A percentile compares a stretch with the other conserved stretches of the same genome.
Conservation (phyloP, 305 asterid genomes). For the Fraxinus baroniana region DNA sequence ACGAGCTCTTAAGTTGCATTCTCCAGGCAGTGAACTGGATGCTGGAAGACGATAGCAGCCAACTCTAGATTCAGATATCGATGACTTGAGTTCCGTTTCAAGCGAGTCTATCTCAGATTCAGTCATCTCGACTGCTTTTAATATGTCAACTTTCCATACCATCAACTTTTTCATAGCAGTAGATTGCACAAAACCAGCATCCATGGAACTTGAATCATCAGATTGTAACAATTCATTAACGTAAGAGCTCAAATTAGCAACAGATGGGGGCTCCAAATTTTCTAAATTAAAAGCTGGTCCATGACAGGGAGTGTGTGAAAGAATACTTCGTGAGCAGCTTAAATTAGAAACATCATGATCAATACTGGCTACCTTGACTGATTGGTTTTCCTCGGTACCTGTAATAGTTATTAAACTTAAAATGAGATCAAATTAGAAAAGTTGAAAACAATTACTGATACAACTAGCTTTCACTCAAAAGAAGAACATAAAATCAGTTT, state of each 20-base stretch:
- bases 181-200: conserved; percentile 54
- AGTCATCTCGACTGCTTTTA: conserved; percentile 76
- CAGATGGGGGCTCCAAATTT: conserved; percentile 58
- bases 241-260: conserved; percentile 58
- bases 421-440: not conserved
- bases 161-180: conserved; percentile 67
- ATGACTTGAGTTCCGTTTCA: conserved; percentile 72
- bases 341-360: conserved; percentile 48
- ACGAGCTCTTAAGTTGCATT: conserved; percentile 30
- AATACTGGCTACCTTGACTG: conserved; percentile 40
- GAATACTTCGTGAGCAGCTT: conserved; percentile 51
- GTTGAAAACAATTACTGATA: not conserved
- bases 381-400: conserved; percentile 79
- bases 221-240: conserved; percentile 66
- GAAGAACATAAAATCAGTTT: not conserved
- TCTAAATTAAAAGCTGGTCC: conserved; percentile 70
- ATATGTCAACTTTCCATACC: conserved; percentile 64
- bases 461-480: not conserved
- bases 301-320: conserved; percentile 46
- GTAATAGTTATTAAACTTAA: conserved; percentile 20
- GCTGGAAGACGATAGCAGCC: conserved; percentile 37
- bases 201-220: conserved; percentile 49
- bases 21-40: conserved; percentile 38
- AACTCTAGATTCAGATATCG: conserved; percentile 39
- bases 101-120: conserved; percentile 85